Evolutionary conservation across 2,329 filamentous ascomycete genomes (phyloP), one percentile per base, ranked within the genome.

Genomic region (Blastomyces emzantsi): DNA sequence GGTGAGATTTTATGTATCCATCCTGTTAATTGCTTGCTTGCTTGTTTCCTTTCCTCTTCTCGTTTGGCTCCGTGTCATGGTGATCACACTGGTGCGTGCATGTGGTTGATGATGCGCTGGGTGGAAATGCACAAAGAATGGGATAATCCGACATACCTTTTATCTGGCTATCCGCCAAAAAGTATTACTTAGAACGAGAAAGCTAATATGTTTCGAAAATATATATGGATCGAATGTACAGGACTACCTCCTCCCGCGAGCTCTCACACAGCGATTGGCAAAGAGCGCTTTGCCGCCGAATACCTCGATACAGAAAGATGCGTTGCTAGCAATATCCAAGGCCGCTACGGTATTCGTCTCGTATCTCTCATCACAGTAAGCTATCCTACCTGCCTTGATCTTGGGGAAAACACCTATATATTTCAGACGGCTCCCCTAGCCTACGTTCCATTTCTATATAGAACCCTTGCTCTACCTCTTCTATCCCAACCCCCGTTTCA

Each of bases 261-360:
- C 84, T 5, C 81, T 87, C 71, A 82, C 86, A 33, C 79, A 83
- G 62, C 81, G 85, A 33, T 80, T 87, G 25, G 83, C 84, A 15
- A 87, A 87, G 73, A 82, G 84, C 63, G 84, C 86, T 7, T 77
- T 87, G 3, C 85, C 85, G 0, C 79, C 85, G 4, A 87, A 87
- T 72, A 87, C 85, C 19, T 81, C 83, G 58, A 84, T 88, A 51
- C 83, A 86, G 69, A 87, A 86, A 74, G 85, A 88, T 75, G 85
- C 85, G 13, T 75, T 87, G 3, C 75, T 86, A 19, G 85, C 85
- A 8, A 81, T 88, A 66, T 83, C 84, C 60, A 87, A 87, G 71
- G 84, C 83, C 66, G 85, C 85, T 36, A 87, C 85, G 3, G 85
- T 88, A 3, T 88, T 88, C 73, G 82, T 88, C 22, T 87, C 83